Conservation (phyloP, 768 basidiomycete genomes). For the Phanerochaete carnosa region DNA sequence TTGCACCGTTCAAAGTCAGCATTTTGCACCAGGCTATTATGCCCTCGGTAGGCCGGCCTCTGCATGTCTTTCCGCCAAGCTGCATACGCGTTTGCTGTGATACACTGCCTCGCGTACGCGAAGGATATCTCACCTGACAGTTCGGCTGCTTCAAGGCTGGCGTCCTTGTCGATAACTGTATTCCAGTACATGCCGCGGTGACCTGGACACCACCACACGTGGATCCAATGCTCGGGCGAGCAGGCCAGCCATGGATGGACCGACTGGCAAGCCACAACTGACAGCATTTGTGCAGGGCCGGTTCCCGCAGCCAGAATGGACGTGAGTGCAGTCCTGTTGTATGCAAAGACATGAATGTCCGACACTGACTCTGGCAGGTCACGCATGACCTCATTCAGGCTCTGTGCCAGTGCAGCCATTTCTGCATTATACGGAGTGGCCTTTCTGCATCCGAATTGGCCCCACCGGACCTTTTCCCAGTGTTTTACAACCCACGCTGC, state of each 20-base stretch:
- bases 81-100: not conserved
- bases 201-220: slow-evolving; percentile 2
- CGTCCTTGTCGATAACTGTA: not conserved
- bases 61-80: slow-evolving; percentile 4
- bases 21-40: not conserved
- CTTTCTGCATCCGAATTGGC: not conserved
- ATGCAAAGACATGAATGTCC: slow-evolving; percentile 7
- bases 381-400: not conserved
- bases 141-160: not conserved
- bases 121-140: slow-evolving; percentile 1
- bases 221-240: not conserved
- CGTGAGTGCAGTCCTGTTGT: slow-evolving; percentile 3
- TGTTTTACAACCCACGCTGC: slow-evolving; percentile 1
- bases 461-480: not conserved
- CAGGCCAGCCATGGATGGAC: not conserved
- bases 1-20: slow-evolving; percentile 4
- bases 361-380: not conserved
- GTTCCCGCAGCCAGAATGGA: slow-evolving; percentile 3
- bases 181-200: slow-evolving; percentile 5
- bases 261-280: not conserved
- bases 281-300: slow-evolving; percentile 8
- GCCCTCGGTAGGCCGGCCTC: not conserved
- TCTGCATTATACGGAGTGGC: slow-evolving; percentile 6
- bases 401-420: slow-evolving; percentile 8
- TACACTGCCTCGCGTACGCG: slow-evolving; percentile 3